Evolutionary conservation across 768 basidiomycete species (phyloP), one percentile per base, ranked within the genome.

Genomic region (Chalciporus sphaerocephalus): DNA sequence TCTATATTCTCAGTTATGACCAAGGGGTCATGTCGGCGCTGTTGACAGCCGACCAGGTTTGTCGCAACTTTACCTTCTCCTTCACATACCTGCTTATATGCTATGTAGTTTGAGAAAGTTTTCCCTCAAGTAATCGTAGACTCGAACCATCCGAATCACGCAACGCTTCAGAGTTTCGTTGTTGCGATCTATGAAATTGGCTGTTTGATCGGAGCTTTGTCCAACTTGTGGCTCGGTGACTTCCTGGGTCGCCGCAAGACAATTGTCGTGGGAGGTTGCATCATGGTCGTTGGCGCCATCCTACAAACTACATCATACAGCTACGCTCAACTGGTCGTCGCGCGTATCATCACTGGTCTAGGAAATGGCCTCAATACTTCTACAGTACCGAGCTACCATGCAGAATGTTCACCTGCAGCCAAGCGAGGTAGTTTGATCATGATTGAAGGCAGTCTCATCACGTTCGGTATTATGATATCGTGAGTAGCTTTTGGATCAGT

Each of bases 1-100:
- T 39, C 15, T 12, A 21, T 35, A 6, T 25, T 12, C 30, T 38
- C 20, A 80, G 79, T 21, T 84, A 83, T 62, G 83, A 84, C 54
- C 83, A 84, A 57, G 82, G 81, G 34, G 83, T 83, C 24, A 81
- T 85, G 81, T 77, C 76, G n/a, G 79, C 81, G 15, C 66, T 83
- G 17, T 62, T 85, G 39, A 81, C 76, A 4, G 74, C 83, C 0
- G 65, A 67, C 37, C 74, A 78, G 67, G 77, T 78, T 45, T 17
- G 43, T 18, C 27, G 28, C 24, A 9, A 23, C 5, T 4, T 10
- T 42, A 42, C 30, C 37, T 28, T 18, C 13, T 36, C n/a, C n/a
- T 34, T 32, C 15, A 11, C 8, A 3, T 18, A 28, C 40, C 42
- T 24, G n/a, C 23, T 53, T 39, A 61, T 34, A 42, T 33, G 0